Conservation (phyloP, 768 basidiomycete species). For the Mycena olivaceomarginata region DNA sequence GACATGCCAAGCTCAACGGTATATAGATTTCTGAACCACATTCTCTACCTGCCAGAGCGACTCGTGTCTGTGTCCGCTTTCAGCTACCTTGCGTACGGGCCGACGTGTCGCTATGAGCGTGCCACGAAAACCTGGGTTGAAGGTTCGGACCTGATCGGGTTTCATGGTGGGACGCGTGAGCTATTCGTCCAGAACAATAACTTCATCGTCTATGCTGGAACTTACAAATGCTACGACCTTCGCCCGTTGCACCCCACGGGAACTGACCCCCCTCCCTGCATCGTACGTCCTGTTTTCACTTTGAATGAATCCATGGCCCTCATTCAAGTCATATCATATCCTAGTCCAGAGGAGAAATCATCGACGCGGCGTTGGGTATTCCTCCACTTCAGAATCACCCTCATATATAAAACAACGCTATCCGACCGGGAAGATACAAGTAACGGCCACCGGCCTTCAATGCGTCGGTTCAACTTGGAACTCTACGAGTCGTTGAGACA, state of each 20-base stretch:
- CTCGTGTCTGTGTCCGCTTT: neutral
- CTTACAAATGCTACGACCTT: constrained; percentile 30
- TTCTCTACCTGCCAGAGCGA: constrained; percentile 26
- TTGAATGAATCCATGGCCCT: neutral
- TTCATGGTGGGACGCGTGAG: constrained; percentile 20
- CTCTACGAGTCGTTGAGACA: constrained; percentile 9
- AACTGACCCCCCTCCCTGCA: neutral
- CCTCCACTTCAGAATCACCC: neutral
- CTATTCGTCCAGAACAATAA: neutral
- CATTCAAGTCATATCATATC: no score
- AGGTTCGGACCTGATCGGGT: constrained; percentile 10
- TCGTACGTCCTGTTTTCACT: neutral
- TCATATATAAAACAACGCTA: neutral
- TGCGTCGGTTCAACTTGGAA: constrained; percentile 11
- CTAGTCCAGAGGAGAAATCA: neutral
- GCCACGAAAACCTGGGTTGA: neutral
- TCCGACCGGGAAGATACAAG: neutral
- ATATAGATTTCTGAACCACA: constrained; percentile 21
- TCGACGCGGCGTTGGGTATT: constrained; percentile 4
- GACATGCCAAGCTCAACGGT: neutral
- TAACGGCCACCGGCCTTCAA: neutral
- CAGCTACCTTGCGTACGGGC: constrained; percentile 12
- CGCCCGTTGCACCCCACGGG: neutral
- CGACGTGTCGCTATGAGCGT: constrained; percentile 3
- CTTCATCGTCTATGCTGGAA: neutral